Conservation (phyloP, 352 stramenopile genomes). For the Phytophthora capsici region DNA sequence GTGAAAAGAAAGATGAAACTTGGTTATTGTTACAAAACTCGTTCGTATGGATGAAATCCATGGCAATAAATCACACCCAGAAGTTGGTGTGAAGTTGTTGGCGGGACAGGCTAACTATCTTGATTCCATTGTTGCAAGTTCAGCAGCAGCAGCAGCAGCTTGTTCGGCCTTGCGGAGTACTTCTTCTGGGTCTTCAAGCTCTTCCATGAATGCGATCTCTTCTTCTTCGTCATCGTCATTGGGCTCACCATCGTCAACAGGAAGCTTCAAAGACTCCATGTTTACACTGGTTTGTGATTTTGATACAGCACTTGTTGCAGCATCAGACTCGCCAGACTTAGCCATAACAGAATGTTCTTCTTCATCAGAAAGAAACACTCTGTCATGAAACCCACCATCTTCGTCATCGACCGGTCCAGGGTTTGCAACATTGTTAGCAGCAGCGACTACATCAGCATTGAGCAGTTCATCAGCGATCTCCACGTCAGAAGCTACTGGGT, state of each 20-base stretch:
- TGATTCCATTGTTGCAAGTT: slow-evolving; percentile 15
- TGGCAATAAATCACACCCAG: slow-evolving; percentile 16
- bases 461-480: too few species aligned
- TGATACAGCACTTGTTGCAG: too few species aligned
- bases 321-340: too few species aligned
- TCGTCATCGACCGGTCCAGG: too few species aligned
- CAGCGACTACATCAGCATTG: neutral
- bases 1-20: slow-evolving; percentile 27
- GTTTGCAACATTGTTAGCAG: neutral
- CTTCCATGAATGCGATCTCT: slow-evolving; percentile 44
- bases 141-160: slow-evolving; percentile 31
- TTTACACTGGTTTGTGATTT: neutral
- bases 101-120: slow-evolving; percentile 4
- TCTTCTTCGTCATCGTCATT: slow-evolving; percentile 18
- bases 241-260: neutral
- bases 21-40: slow-evolving; percentile 25
- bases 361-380: too few species aligned
- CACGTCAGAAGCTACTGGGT: neutral
- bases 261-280: neutral
- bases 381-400: too few species aligned
- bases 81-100: slow-evolving; percentile 4
- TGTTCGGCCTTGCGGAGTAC: slow-evolving; percentile 41
- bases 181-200: slow-evolving; percentile 34
- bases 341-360: too few species aligned
- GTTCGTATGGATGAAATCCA: slow-evolving; percentile 13